Base-by-base conservation (phyloP, 1,284 basidiomycete species). In the Rhodofomes roseus region DNA sequence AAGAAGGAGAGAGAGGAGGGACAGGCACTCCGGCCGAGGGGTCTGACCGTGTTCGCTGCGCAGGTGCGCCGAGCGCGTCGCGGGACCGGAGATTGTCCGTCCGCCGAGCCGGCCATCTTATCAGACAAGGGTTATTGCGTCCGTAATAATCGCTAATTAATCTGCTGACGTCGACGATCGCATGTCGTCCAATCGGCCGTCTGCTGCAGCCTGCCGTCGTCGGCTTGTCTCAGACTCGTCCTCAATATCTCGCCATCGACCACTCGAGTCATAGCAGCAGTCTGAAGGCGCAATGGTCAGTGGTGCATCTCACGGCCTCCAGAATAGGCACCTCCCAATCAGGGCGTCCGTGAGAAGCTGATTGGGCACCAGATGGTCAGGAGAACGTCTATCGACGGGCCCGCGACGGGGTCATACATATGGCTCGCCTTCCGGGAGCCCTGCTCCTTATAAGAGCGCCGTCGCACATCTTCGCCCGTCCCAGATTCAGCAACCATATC, bases 11-110 rank as follows among this genome's bases (percentile, higher is more conserved):
- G 68, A 1, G 66, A 65, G 22, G 62, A 61, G 54, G 71, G 69
- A 68, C 55, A 74, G 70, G 31, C 65, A 62, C 65, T 77, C 71
- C 23, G 58, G n/a, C n/a, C 63, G 52, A 68, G 63, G 8, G 61
- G 51, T 40, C 59, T 63, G 34, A 50, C 58, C 48, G 39, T 61
- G 60, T 56, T 69, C 61, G 44, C 63, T 58, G 41, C 41, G 8
- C n/a, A n/a, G n/a, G 31, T 22, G n/a, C 41, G 22, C 22, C n/a
- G 57, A 71, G 66, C 31, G 53, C 3, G 39, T 25, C 18, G n/a
- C 41, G 20, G 18, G 18, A 27, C 16, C 44, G 44, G 44, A 46
- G 23, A 22, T 23, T 18, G 40, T 18, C 5, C 11, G n/a, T n/a
- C n/a, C 31, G 11, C 31, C 31, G 11, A 34, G 11, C 3, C 27